phyloP scores from a whole-genome alignment of 192 early-diverging fungal species.

The Gaertneriomyces sp. region DNA sequence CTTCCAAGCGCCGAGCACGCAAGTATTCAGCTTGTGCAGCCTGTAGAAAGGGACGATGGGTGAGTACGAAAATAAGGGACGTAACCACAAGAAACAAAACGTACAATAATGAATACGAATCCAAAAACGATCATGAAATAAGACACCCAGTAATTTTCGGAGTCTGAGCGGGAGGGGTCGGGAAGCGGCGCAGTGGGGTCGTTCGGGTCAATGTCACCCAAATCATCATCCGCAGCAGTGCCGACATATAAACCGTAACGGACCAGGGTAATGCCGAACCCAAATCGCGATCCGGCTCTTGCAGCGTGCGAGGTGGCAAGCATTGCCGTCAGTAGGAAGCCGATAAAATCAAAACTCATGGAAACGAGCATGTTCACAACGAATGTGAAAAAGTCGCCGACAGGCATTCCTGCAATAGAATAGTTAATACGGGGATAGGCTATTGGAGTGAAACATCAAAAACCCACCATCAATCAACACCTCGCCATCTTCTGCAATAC shows the following conservation, averaged over 20 bases:
- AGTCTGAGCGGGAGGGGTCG: constrained; percentile 15
- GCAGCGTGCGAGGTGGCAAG: constrained; percentile 88
- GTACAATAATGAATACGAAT: constrained; percentile 63
- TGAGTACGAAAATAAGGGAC: not conserved
- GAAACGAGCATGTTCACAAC: constrained; percentile 72
- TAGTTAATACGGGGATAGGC: not conserved
- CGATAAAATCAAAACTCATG: constrained; percentile 48
- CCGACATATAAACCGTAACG: constrained; percentile 30
- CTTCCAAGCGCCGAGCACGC: constrained; percentile 66
- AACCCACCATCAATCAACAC: constrained; percentile 71
- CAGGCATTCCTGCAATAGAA: constrained; percentile 66
- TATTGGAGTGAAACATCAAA: not conserved
- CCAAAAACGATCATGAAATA: constrained; percentile 75
- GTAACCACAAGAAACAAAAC: constrained; percentile 3
- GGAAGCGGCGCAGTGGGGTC: constrained; percentile 21
- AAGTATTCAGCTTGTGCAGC: constrained; percentile 70
- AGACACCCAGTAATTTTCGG: constrained; percentile 63
- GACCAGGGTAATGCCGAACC: constrained; percentile 40
- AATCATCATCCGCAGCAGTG: constrained; percentile 23
- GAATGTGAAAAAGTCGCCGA: constrained; percentile 73
- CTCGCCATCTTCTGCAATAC: constrained; percentile 69
- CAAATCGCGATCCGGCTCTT: constrained; percentile 32
- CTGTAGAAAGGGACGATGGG: constrained; percentile 4
- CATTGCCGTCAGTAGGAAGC: constrained; percentile 88
- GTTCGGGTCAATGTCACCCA: constrained; percentile 15